phyloP scores from a whole-genome alignment of 306 rosid species.

The cucumber (Cucumis sativus) region DNA sequence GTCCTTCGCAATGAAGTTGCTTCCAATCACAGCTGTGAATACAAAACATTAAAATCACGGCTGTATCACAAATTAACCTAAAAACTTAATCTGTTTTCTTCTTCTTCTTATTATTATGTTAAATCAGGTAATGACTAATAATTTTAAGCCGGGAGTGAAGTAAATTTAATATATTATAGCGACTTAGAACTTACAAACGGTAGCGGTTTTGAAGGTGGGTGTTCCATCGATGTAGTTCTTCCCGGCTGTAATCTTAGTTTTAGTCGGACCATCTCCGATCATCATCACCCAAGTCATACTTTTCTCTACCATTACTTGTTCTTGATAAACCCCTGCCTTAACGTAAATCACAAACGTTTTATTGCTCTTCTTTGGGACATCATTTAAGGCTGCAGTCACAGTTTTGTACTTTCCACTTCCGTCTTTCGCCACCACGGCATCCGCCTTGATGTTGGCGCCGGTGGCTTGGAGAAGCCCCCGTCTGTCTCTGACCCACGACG shows the following conservation, averaged over 20 bases:
- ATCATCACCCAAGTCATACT: conserved; percentile 30
- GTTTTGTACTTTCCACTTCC: conserved; percentile 51
- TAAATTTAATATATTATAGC: too few relatives aligned
- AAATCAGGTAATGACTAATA: too few relatives aligned
- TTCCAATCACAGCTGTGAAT: conserved; percentile 34
- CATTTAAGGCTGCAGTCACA: conserved; percentile 38
- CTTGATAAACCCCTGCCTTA: conserved; percentile 50
- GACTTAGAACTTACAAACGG: conserved; percentile 26
- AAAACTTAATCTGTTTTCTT: too few relatives aligned
- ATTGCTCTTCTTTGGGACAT: conserved; percentile 27
- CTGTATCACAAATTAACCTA: too few relatives aligned
- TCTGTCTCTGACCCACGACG: conserved; percentile 28
- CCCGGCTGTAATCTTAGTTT: conserved; percentile 36
- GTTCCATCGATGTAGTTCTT: conserved; percentile 33
- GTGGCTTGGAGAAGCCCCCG: conserved; percentile 17
- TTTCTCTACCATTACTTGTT: conserved; percentile 20
- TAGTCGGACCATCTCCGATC: conserved; percentile 69
- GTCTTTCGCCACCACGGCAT: conserved; percentile 53
- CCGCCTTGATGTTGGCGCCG: conserved; percentile 7
- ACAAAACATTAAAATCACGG: background rate
- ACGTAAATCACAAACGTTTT: conserved; percentile 49
- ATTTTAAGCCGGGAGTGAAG: too few relatives aligned
- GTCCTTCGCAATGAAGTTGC: conserved; percentile 45
- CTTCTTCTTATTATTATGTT: too few relatives aligned
- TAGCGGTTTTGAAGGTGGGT: conserved; percentile 38